Conservation (phyloP, 73 alveolate species). For the Halteria grandinella region DNA sequence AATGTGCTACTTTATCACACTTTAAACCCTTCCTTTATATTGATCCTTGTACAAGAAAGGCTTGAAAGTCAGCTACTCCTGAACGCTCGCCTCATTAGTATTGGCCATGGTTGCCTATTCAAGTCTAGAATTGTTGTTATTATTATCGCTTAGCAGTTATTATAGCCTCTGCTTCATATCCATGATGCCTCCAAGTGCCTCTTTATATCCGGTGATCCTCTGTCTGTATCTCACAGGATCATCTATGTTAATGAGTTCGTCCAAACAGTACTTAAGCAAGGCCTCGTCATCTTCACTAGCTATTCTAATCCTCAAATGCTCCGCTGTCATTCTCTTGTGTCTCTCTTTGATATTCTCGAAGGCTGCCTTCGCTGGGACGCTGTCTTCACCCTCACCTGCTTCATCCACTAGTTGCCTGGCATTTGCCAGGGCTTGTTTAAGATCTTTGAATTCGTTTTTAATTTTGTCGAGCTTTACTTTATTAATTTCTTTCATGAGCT, state of each 20-base stretch:
- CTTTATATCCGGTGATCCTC: conserved; percentile 19
- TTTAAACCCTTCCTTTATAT: neutral
- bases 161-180: conserved; percentile 17
- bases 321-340: neutral
- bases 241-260: neutral
- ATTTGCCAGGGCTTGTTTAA: neutral
- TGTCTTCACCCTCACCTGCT: neutral
- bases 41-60: conserved; percentile 33
- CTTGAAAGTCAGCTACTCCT: no score
- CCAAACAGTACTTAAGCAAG: neutral
- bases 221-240: conserved; percentile 28
- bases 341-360: neutral
- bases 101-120: neutral
- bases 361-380: neutral
- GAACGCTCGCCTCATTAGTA: no score
- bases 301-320: neutral
- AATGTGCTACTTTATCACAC: no score
- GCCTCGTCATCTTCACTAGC: conserved; percentile 13
- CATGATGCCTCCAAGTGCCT: conserved; percentile 22
- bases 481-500: conserved; percentile 1
- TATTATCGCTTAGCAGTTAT: neutral
- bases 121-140: neutral
- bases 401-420: no score
- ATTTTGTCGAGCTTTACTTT: neutral
- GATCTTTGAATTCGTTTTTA: neutral